Base-by-base conservation (phyloP, 179 eudicot species). In the Corrigiola litoralis region DNA sequence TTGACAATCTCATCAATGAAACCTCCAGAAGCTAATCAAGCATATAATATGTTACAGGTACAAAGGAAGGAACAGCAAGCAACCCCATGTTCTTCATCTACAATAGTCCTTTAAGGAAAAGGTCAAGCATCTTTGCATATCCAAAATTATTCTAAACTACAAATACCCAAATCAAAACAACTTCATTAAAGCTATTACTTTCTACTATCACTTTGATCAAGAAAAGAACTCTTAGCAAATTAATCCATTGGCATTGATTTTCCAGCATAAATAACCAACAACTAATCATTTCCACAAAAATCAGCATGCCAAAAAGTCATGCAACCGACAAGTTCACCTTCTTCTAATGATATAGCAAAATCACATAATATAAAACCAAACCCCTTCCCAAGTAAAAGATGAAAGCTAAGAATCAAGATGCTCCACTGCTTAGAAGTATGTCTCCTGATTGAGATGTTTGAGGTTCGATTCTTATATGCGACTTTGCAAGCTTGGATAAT, bases 231-330 rank as follows among this genome's bases (percentile, higher is more conserved):
- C 34, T 16, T 1, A 18, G 9, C 4, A 25, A 7, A 42, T 33
- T 6, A 57, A 25, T 17, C 20, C 6, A n/a, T n/a, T n/a, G n/a
- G n/a, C n/a, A n/a, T n/a, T n/a, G n/a, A n/a, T n/a, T n/a, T n/a
- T n/a, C n/a, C n/a, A n/a, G n/a, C n/a, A n/a, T n/a, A n/a, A n/a
- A n/a, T n/a, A n/a, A 42, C 6, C 1, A 54, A 16, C 1, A 46
- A 47, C 65, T 7, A 48, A 55, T 24, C 64, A 34, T 57, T 46
- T 57, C 18, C 25, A 36, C 28, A 34, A 57, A 56, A 49, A 58
- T 11, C 25, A 66, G 29, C 23, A 42, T 27, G 14, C 2, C 8
- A 41, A 21, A 55, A 58, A 36, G 34, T 9, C 25, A 32, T 20
- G 34, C 18, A 10, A 45, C 44, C 11, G 23, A 8, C 27, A 59